Conservation (phyloP, 768 basidiomycete species). For the Russula olivacea region DNA sequence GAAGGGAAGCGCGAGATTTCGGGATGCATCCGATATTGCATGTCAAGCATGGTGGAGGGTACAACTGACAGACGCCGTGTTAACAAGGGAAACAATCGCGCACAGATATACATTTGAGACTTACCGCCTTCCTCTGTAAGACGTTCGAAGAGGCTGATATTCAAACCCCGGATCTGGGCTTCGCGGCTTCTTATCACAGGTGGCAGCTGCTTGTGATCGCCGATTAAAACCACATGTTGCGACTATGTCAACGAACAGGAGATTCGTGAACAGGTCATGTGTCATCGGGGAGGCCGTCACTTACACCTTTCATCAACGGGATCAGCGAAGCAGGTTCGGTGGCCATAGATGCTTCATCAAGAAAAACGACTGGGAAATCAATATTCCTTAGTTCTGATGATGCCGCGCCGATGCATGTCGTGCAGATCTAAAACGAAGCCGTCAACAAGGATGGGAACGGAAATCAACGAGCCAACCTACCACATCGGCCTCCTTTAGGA, state of each 20-base stretch:
- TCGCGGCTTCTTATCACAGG: slow-evolving; percentile 77
- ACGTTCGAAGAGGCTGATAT: slow-evolving; percentile 82
- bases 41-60: slow-evolving; percentile 88
- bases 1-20: slow-evolving; percentile 83
- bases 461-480: slow-evolving; percentile 40
- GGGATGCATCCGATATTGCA: slow-evolving; percentile 97
- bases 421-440: slow-evolving; percentile 57
- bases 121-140: slow-evolving; percentile 76
- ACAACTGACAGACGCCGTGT: slow-evolving; percentile 43
- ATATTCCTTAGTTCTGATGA: slow-evolving; percentile 56
- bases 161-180: slow-evolving; percentile 67
- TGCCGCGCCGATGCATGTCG: slow-evolving; percentile 80
- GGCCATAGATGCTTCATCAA: slow-evolving; percentile 96
- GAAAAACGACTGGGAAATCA: slow-evolving; percentile 89
- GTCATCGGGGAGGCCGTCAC: slow-evolving; percentile 33
- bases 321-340: slow-evolving; percentile 90
- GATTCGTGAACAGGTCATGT: slow-evolving; percentile 21
- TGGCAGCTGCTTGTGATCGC: slow-evolving; percentile 95
- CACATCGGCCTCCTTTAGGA: slow-evolving; percentile 64
- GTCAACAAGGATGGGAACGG: slow-evolving; percentile 3
- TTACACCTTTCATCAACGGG: slow-evolving; percentile 89
- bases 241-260: slow-evolving; percentile 42
- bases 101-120: slow-evolving; percentile 28
- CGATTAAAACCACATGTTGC: slow-evolving; percentile 79
- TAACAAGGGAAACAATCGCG: neutral